Percentiles rank a stretch among this genome's conserved stretches.
These are phyloP conservation scores for Extremus antarcticus DNA, from an alignment of 495 filamentous ascomycete species.

Conservation along the genomic window DNA sequence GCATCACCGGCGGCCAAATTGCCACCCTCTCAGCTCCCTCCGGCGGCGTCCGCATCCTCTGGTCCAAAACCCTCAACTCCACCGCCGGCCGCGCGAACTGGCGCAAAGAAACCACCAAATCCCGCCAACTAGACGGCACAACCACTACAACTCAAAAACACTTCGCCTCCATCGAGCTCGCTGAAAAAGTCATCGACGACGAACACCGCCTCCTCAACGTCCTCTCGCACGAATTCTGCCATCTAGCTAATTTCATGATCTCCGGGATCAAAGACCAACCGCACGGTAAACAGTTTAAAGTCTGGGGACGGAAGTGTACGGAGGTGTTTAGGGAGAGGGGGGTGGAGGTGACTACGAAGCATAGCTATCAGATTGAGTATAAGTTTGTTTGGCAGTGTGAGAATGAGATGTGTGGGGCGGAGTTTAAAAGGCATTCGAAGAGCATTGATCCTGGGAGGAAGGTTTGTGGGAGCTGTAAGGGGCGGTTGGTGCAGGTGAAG, in stretches of 20 bases:
- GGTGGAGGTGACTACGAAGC: slow-evolving; percentile 73
- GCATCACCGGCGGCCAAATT: slow-evolving; percentile 53
- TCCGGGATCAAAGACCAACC: slow-evolving; percentile 53
- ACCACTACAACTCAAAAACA: slow-evolving; percentile 38
- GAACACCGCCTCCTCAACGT: slow-evolving; percentile 67
- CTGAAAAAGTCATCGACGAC: slow-evolving; percentile 72
- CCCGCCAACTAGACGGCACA: slow-evolving; percentile 22
- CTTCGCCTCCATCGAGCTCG: slow-evolving; percentile 72
- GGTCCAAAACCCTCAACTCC: slow-evolving; percentile 74
- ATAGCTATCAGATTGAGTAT: slow-evolving; percentile 76
- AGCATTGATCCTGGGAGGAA: slow-evolving; percentile 58
- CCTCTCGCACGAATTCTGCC: slow-evolving; percentile 90
- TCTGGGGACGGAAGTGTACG: slow-evolving; percentile 48
- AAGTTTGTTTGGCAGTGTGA: slow-evolving; percentile 80
- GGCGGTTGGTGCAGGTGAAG: slow-evolving; percentile 61
- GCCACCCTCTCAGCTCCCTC: slow-evolving; percentile 46
- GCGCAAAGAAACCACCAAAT: slow-evolving; percentile 49
- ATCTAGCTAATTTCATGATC: slow-evolving; percentile 80
- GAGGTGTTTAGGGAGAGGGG: slow-evolving; percentile 38
- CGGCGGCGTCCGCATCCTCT: slow-evolving; percentile 68
- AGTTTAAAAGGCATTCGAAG: slow-evolving; percentile 71
- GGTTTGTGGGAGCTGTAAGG: slow-evolving; percentile 60
- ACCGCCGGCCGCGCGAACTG: slow-evolving; percentile 84
- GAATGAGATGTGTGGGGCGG: slow-evolving; percentile 43
- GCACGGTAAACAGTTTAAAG: slow-evolving; percentile 76